A percentile compares a stretch with the other conserved stretches of the same genome.
phyloP scores from a whole-genome alignment of 495 filamentous ascomycete genomes.

The Letharia columbiana region DNA sequence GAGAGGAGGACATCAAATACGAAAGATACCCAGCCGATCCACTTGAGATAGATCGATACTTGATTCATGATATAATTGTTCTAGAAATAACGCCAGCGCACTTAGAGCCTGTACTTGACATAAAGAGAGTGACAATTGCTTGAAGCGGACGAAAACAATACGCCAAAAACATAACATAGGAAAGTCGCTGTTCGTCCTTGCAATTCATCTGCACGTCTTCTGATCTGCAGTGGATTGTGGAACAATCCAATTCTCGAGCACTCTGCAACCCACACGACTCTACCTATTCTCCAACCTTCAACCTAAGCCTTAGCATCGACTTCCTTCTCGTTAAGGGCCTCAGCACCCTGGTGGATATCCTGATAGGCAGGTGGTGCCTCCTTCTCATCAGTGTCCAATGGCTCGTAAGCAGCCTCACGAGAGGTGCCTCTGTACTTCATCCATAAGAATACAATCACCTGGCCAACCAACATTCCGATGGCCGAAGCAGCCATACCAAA shows the following conservation, averaged over 20 bases:
- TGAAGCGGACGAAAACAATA: background rate
- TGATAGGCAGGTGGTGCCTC: slow-evolving; percentile 24
- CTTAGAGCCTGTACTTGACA: background rate
- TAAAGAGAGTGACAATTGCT: slow-evolving; percentile 12
- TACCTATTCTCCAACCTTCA: background rate
- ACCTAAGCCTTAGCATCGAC: slow-evolving; percentile 20
- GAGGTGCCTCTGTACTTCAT: slow-evolving; percentile 23
- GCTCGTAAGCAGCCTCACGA: slow-evolving; percentile 13
- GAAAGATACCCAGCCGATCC: background rate
- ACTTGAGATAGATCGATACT: background rate
- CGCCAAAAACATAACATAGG: background rate
- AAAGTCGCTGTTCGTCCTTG: background rate
- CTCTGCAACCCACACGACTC: background rate
- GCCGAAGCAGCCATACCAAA: slow-evolving; percentile 44
- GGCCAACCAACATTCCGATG: slow-evolving; percentile 47
- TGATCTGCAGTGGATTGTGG: background rate
- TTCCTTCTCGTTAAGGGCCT: slow-evolving; percentile 20
- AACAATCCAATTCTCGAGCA: background rate
- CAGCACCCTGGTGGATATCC: slow-evolving; percentile 7
- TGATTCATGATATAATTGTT: slow-evolving; percentile 8
- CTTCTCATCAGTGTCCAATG: slow-evolving; percentile 23
- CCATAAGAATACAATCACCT: slow-evolving; percentile 44
- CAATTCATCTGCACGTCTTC: background rate
- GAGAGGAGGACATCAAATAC: background rate
- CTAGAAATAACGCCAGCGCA: background rate